Base-by-base conservation (phyloP, 306 rosid genomes). In the Bauhinia variegata region DNA sequence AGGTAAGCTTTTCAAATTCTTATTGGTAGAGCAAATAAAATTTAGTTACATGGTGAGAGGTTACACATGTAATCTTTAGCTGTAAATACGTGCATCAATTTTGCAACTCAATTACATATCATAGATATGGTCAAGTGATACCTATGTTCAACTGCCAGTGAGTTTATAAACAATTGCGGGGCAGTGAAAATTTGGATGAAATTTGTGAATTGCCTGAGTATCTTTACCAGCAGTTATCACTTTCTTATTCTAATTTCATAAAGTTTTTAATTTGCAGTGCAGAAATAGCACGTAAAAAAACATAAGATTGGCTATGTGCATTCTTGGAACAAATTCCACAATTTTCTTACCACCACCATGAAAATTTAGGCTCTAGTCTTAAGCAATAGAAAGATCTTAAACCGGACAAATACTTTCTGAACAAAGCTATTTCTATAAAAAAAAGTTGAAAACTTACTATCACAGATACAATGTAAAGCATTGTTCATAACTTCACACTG, bases 1-100 rank as follows among this genome's bases (percentile, higher is more conserved):
- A 78, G 89, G 96, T 89, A 82, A 74, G 19, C 53, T 67, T 67
- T 78, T 49, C 39, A 32, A 65, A 37, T 57, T 39, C 4, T 32
- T 54, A 54, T 4, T 37, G 11, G 12, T 42, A 34, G 36, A 19
- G 54, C 68, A 11, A 30, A 37, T 47, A 16, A 34, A 61, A 14
- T 60, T 28, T 57, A 53, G 31, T 57, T 54, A 60, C 14, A 60
- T 69, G 48, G 10, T 63, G 30, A 44, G 14, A 28, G 38, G 60
- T 69, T 59, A 30, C 46, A 42, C 71, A 13, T 33, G 15, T 8
- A 49, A 38, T 14, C 38, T 60, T 71, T 2, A 57, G 54, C 46
- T 7, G 48, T 16, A 48, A 54, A 54, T 52, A 28, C 7, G 8
- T 23, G 28, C 28, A 23, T 48, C 10, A 48, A 7, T 5, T 30